phyloP scores from a whole-genome alignment of 2,329 filamentous ascomycete genomes.

The Aureobasidium sp. region DNA sequence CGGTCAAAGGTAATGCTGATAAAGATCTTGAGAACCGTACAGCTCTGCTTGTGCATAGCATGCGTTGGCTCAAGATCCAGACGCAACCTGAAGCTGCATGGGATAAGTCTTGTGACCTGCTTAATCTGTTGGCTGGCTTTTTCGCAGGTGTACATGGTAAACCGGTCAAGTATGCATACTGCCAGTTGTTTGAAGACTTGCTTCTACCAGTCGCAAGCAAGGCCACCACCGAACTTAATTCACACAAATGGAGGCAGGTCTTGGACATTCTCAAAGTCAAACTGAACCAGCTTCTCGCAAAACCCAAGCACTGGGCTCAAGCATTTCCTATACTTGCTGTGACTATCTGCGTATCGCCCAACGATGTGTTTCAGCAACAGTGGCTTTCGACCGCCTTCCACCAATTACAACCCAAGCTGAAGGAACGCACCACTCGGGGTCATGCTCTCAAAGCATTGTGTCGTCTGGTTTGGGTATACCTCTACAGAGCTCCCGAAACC shows the following conservation, averaged over 20 bases:
- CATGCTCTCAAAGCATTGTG: conserved; percentile 84
- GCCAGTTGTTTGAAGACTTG: conserved; percentile 79
- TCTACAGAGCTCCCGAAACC: conserved; percentile 74
- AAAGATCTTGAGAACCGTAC: conserved; percentile 71
- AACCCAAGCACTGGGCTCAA: conserved; percentile 84
- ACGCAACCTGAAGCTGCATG: conserved; percentile 66
- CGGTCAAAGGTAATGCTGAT: conserved; percentile 58
- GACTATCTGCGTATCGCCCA: conserved; percentile 77
- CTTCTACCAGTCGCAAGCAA: conserved; percentile 79
- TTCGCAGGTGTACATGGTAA: conserved; percentile 82
- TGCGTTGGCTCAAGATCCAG: conserved; percentile 79
- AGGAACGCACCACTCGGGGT: conserved; percentile 70
- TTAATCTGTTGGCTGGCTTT: conserved; percentile 70
- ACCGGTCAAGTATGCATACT: conserved; percentile 87
- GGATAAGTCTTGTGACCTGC: conserved; percentile 82
- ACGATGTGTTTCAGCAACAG: conserved; percentile 73
- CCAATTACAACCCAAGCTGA: conserved; percentile 72
- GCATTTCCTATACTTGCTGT: conserved; percentile 84
- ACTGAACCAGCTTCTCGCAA: conserved; percentile 75
- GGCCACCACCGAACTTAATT: conserved; percentile 66
- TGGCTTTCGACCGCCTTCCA: conserved; percentile 72
- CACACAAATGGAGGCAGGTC: conserved; percentile 80
- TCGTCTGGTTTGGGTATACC: conserved; percentile 85
- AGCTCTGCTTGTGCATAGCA: conserved; percentile 79
- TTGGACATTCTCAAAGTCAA: conserved; percentile 69